phyloP scores from a whole-genome alignment of 2,329 filamentous ascomycete species.

The Alternaria triticimaculans region DNA sequence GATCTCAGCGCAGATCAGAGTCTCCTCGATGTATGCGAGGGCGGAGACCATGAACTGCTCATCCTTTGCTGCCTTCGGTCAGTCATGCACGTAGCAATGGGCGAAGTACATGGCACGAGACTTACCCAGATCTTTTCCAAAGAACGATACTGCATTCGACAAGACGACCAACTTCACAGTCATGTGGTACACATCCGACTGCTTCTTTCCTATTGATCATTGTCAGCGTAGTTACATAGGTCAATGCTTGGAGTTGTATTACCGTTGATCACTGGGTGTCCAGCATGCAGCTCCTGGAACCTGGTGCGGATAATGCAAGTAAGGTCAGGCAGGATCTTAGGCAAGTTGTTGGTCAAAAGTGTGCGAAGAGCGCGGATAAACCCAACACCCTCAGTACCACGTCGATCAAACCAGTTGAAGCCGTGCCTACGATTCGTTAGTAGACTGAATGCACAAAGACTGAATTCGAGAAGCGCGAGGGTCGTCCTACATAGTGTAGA shows the following conservation, averaged over 20 bases:
- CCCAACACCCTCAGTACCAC: slow-evolving; percentile 34
- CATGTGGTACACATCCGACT: slow-evolving; percentile 18
- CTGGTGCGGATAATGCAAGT: slow-evolving; percentile 15
- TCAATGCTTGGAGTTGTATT: background rate
- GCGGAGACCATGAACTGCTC: slow-evolving; percentile 31
- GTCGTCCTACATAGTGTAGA: slow-evolving; percentile 17
- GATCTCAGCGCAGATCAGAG: slow-evolving; percentile 32
- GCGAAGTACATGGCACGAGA: background rate
- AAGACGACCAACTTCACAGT: slow-evolving; percentile 19
- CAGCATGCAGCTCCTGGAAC: slow-evolving; percentile 15
- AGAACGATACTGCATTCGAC: slow-evolving; percentile 24
- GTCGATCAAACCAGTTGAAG: slow-evolving; percentile 40
- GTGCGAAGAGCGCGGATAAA: slow-evolving; percentile 31
- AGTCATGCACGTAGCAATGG: background rate
- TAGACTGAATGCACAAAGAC: background rate
- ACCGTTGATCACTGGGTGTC: slow-evolving; percentile 8
- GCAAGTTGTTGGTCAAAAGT: slow-evolving; percentile 28
- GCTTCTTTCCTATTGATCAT: slow-evolving; percentile 4
- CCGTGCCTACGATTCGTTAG: slow-evolving; percentile 31
- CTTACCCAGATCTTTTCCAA: slow-evolving; percentile 22
- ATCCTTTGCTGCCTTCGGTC: slow-evolving; percentile 18
- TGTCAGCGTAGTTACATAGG: background rate
- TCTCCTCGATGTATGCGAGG: slow-evolving; percentile 32
- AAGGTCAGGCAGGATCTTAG: slow-evolving; percentile 21
- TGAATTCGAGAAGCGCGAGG: background rate